These are phyloP conservation scores for Aspergillus aculeatus DNA, from an alignment of 2,329 filamentous ascomycete genomes.

Conservation along the genomic window DNA sequence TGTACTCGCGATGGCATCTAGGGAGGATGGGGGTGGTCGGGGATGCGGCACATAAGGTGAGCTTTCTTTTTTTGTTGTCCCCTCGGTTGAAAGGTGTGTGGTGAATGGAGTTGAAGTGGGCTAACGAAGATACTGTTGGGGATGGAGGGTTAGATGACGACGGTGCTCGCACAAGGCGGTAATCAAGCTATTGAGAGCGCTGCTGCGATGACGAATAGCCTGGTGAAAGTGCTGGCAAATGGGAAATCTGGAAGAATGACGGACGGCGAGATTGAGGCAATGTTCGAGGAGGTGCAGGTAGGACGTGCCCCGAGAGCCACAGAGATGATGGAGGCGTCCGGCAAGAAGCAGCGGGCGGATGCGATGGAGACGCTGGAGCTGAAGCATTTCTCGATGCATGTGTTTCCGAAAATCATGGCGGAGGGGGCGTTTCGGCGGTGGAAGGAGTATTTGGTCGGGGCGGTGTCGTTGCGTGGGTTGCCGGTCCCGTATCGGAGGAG, in stretches of 20 bases:
- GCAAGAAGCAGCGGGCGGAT: constrained; percentile 9
- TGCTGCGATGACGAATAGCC: constrained; percentile 23
- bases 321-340: not conserved
- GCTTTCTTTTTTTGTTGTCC: not conserved
- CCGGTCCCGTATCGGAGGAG: no score
- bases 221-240: not conserved
- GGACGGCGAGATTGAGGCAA: not conserved
- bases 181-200: constrained; percentile 37
- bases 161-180: constrained; percentile 29
- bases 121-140: no score
- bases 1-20: constrained; percentile 25
- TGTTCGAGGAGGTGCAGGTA: constrained; percentile 9
- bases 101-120: no score
- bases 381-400: constrained; percentile 7
- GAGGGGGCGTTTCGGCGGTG: no score
- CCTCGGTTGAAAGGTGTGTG: no score
- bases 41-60: constrained; percentile 34
- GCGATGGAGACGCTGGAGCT: constrained; percentile 11
- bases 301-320: constrained; percentile 1
- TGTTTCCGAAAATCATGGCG: no score
- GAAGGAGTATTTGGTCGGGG: no score
- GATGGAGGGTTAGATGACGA: constrained; percentile 12
- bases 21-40: constrained; percentile 30
- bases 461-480: no score
- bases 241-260: not conserved